phyloP scores from a whole-genome alignment of 148 eudicot genomes.

The Rhododendron griersonianum region DNA sequence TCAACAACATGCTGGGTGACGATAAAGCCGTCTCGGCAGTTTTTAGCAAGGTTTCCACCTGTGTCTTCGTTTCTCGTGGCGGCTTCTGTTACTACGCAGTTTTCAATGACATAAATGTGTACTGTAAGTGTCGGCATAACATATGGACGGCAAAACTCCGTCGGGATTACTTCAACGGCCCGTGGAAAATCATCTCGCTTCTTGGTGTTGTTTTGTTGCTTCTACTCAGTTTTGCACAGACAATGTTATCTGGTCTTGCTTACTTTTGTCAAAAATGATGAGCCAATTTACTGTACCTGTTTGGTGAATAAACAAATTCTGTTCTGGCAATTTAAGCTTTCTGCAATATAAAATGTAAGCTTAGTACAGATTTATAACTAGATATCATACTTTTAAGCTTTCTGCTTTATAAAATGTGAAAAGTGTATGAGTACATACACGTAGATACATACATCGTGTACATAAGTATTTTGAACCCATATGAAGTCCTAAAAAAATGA shows the following conservation, averaged over 20 bases:
- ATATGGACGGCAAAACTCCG: not conserved
- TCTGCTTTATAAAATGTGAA: too few relatives aligned
- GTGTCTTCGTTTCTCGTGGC: not conserved
- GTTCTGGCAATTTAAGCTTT: too few relatives aligned
- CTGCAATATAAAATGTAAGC: accelerated
- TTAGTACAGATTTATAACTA: too few relatives aligned
- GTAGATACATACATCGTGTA: too few relatives aligned
- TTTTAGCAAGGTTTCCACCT: not conserved
- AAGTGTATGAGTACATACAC: too few relatives aligned
- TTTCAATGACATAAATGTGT: not conserved
- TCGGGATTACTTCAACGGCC: not conserved
- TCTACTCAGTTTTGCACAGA: not conserved
- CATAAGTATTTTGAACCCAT: too few relatives aligned
- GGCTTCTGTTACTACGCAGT: not conserved
- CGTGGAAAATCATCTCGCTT: not conserved
- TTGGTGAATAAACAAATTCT: too few relatives aligned
- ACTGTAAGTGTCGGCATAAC: slow-evolving; percentile 1
- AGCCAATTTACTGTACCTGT: not conserved
- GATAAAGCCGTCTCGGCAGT: slow-evolving; percentile 3
- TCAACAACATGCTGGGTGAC: slow-evolving; percentile 1
- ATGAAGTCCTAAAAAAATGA: too few relatives aligned
- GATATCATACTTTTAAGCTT: too few relatives aligned
- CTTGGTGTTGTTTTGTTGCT: slow-evolving; percentile 2
- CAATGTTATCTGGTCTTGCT: not conserved
- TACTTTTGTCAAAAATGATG: not conserved